A percentile compares a stretch with the other conserved stretches of the same genome.
These are phyloP conservation scores for Grosmannia clavigera DNA, from an alignment of 2,329 filamentous ascomycete species.

Conservation along the genomic window DNA sequence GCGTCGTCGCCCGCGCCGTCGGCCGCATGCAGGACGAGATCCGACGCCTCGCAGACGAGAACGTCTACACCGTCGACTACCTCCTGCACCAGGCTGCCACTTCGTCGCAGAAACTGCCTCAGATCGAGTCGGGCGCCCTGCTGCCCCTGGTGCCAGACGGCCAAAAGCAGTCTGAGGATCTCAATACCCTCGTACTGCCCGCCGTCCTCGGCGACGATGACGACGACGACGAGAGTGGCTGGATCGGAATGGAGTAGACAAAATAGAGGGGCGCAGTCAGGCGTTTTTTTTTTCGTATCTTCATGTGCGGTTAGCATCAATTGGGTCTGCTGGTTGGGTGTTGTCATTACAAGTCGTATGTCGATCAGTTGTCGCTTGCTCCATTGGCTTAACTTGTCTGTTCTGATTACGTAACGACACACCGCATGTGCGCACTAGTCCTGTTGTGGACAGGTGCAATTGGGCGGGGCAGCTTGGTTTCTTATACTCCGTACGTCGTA, in stretches of 20 bases:
- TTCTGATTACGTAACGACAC: no score
- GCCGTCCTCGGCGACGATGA: constrained; percentile 7
- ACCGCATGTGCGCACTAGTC: no score
- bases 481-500: no score
- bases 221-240: constrained; percentile 8
- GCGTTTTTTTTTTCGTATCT: background rate
- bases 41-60: constrained; percentile 72
- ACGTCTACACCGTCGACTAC: constrained; percentile 81
- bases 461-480: no score
- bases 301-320: background rate
- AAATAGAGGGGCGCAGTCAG: background rate
- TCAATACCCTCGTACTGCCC: background rate
- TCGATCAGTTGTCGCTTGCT: background rate
- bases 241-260: constrained; percentile 6
- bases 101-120: background rate
- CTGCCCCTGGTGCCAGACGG: background rate
- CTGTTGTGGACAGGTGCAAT: no score
- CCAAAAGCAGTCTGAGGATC: no score
- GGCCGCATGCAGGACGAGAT: constrained; percentile 72
- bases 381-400: no score
- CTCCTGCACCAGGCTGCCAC: constrained; percentile 40
- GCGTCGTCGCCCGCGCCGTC: constrained; percentile 71
- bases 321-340: background rate
- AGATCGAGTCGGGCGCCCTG: background rate
- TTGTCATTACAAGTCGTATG: background rate